phyloP scores from a whole-genome alignment of 139 green algal genomes.

The Volvox africanus region DNA sequence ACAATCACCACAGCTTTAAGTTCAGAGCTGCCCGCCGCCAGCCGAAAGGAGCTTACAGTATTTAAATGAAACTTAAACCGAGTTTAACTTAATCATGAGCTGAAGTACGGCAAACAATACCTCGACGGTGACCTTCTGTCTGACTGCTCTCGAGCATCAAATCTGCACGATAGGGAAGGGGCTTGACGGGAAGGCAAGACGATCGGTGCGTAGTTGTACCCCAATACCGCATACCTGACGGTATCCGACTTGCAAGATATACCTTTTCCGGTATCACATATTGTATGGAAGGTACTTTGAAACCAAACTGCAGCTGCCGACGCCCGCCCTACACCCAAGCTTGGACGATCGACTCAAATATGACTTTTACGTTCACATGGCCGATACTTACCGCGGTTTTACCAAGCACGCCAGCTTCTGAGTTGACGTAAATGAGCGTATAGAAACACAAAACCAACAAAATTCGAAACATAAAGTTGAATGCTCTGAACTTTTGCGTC shows the following conservation, averaged over 20 bases:
- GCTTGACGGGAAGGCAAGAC: background rate
- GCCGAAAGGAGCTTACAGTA: no score
- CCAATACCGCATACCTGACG: background rate
- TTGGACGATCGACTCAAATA: no score
- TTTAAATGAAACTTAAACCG: background rate
- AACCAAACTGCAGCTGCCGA: background rate
- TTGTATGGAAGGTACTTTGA: background rate
- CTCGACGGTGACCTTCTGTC: background rate
- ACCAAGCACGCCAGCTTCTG: no score
- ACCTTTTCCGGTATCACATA: background rate
- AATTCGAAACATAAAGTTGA: no score
- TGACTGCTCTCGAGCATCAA: background rate
- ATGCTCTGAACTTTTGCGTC: no score
- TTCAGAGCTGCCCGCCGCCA: background rate
- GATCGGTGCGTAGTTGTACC: background rate
- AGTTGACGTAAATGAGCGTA: no score
- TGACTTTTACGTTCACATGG: no score
- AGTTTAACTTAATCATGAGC: background rate
- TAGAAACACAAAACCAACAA: no score
- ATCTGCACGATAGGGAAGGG: background rate
- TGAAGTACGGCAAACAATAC: background rate
- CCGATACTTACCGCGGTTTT: no score
- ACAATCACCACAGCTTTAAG: background rate
- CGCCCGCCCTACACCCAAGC: background rate
- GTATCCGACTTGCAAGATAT: background rate